Conservation (phyloP, 768 basidiomycete genomes). For the Krasilnikovozyma curviuscula region DNA sequence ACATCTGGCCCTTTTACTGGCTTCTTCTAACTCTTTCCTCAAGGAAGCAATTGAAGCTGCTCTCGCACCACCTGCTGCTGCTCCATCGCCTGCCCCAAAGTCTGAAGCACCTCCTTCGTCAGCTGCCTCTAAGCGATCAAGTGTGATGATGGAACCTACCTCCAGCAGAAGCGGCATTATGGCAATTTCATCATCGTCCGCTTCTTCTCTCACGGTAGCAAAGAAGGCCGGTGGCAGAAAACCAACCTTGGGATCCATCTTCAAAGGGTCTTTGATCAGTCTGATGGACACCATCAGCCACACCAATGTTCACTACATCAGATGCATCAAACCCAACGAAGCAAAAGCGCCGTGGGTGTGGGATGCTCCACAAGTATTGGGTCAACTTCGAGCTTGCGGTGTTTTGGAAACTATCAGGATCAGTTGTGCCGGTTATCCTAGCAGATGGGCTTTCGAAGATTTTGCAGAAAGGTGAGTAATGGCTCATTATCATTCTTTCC, state of each 20-base stretch:
- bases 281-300: constrained; percentile 94
- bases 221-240: constrained; percentile 30
- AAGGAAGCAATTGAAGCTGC: constrained; percentile 88
- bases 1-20: constrained; percentile 69
- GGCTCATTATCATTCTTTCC: background rate
- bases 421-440: constrained; percentile 95
- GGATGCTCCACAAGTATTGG: constrained; percentile 79
- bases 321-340: constrained; percentile 98
- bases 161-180: background rate
- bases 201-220: background rate
- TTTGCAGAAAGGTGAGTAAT: constrained; percentile 75
- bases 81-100: background rate
- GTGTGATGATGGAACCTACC: background rate
- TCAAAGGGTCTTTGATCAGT: constrained; percentile 80
- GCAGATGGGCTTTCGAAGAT: constrained; percentile 94
- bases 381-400: constrained; percentile 91
- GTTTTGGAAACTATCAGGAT: constrained; percentile 97
- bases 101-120: background rate
- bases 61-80: constrained; percentile 33
- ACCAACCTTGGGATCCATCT: constrained; percentile 94
- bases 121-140: constrained; percentile 3
- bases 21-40: constrained; percentile 77
- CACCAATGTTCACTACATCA: constrained; percentile 97
- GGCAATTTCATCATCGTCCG: background rate
- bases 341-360: constrained; percentile 93